Evolutionary conservation across 2,329 filamentous ascomycete genomes (phyloP), one percentile per base, ranked within the genome.

Genomic region (Polychaeton citri): DNA sequence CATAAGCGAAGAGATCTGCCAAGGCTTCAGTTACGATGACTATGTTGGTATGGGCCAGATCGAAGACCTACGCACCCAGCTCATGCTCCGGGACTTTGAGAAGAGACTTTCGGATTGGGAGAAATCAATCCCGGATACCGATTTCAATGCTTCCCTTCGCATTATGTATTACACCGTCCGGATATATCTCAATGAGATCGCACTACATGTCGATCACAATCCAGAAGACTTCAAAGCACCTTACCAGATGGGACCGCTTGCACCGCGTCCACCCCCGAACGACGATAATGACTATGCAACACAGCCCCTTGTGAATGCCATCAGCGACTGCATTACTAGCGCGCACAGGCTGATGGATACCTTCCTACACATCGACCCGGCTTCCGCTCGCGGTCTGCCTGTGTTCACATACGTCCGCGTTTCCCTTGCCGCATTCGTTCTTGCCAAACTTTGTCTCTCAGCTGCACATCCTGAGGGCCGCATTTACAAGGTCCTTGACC

Each of bases 151-250:
- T 77, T 67, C 73, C 0, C 62, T 85, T 32, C 61, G 63, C 13
- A 68, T 85, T 44, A 71, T 72, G 41, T 76, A 82, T 44, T 65
- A 77, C 43, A 69, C 79, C 2, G 54, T 83, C 21, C 79, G 69
- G 42, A 62, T 87, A 3, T 85, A 81, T 52, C 76, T 86, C 63
- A 79, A 87, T 53, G 82, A 87, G 55, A 73, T 82, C 36, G 76
- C 73, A 2, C 71, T 87, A 43, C 76, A 83, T 43, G 65, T 72
- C 6, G 76, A 81, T 35, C 69, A 72, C 42, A 65, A 63, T 15
- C 64, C 66, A 2, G 66, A 74, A 6, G 68, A 76, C 18, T 68
- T 71, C 47, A 54, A 41, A 32, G 53, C 55, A 40, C 62, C 62
- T 15, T 63, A 64, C 6, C 63, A 64, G 48, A 65, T 61, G 50